A percentile compares a stretch with the other conserved stretches of the same genome.
These are phyloP conservation scores for Emydomyces testavorans DNA, from an alignment of 2,329 filamentous ascomycete genomes.

Conservation along the genomic window DNA sequence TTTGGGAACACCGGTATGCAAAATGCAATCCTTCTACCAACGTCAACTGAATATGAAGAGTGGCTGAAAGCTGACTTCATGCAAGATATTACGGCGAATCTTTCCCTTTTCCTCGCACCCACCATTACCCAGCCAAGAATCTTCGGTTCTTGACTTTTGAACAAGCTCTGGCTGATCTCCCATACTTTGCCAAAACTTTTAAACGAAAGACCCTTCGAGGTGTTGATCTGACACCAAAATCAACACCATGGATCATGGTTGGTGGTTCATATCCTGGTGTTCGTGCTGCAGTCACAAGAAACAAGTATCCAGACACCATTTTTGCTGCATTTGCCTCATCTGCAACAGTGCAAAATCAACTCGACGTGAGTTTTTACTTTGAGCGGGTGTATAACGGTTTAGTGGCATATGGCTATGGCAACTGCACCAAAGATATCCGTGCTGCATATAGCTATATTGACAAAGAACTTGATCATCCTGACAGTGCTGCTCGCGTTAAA, in stretches of 20 bases:
- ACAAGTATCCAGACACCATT: constrained; percentile 33
- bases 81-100: constrained; percentile 36
- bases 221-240: constrained; percentile 31
- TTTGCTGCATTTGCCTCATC: constrained; percentile 34
- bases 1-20: constrained; percentile 35
- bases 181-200: constrained; percentile 35
- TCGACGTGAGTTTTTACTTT: constrained; percentile 41
- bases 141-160: constrained; percentile 33
- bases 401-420: constrained; percentile 38
- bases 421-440: constrained; percentile 41
- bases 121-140: constrained; percentile 29
- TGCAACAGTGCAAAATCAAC: constrained; percentile 36
- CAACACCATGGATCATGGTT: constrained; percentile 37
- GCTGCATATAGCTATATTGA: constrained; percentile 42
- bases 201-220: constrained; percentile 22
- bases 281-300: constrained; percentile 34
- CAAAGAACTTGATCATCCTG: constrained; percentile 29
- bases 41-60: neutral
- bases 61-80: too few relatives aligned
- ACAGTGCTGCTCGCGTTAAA: constrained; percentile 35
- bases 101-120: constrained; percentile 27
- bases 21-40: too few relatives aligned
- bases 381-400: constrained; percentile 41
- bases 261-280: constrained; percentile 38
- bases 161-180: constrained; percentile 37